Base-by-base conservation (phyloP, 1,284 basidiomycete genomes). In the Hemileia vastatrix region DNA sequence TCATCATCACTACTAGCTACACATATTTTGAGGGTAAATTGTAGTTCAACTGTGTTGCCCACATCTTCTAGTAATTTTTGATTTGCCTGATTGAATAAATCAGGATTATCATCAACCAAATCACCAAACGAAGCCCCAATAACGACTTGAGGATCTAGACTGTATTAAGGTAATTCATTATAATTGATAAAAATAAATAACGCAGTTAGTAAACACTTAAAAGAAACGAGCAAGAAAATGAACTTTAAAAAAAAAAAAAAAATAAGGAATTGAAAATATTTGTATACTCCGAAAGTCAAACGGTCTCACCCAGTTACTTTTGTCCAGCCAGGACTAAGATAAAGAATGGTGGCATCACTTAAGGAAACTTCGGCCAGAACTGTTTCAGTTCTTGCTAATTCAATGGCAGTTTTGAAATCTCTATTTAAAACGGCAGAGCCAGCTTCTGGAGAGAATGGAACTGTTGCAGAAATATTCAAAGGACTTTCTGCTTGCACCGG, bases 331-430 rank as follows among this genome's bases (percentile, higher is more conserved):
- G 94, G 90, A 77, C 95, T 98, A 60, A 96, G 82, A 85, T 93
- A 98, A 72, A 93, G 86, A 74, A 83, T 78, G 15, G 78, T 76
- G 59, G 97, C 91, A 5, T 90, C 91, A 73, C 96, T 90, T 66
- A 97, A 80, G 73, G 86, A 87, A 24, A 99, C 83, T 76, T 98
- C 95, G 80, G 98, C 83, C 32, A 99, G 88, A 57, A 96, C 90
- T 70, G 94, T 95, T 76, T 90, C 87, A 72, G 86, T 90, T 77
- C 93, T 89, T 13, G 90, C 90, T 4, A 88, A 88, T 76, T 97
- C 92, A 1, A 90, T 91, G 68, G 92, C 86, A 32, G 88, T 79
- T 31, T 86, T 83, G 31, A 96, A 77, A 27, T 89, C 85, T 71
- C 94, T 90, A 0, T 87, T 87, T 13, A 87, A 86, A 47, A 63